Evolutionary conservation across 1,139 yeast species (phyloP).

Genomic region (Pichiaceae sp.): DNA sequence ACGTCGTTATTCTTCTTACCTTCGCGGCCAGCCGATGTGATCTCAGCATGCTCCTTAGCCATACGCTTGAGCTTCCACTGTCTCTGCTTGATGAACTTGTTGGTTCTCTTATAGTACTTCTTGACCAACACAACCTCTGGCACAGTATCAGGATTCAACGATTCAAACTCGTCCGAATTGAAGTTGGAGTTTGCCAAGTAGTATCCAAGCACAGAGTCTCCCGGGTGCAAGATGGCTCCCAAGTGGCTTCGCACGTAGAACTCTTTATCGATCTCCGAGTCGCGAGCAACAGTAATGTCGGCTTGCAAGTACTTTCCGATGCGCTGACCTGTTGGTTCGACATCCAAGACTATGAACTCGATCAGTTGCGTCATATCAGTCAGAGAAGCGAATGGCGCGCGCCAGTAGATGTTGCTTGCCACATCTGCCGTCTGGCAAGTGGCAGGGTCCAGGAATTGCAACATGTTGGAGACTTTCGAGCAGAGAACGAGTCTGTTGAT

Average conservation of each 20-base stretch:
- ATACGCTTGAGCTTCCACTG: conserved; percentile 95
- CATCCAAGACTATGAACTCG: conserved; percentile 90
- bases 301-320: conserved; percentile 81
- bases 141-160: conserved; percentile 47
- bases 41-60: conserved; percentile 91
- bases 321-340: conserved; percentile 83
- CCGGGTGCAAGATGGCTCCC: conserved; percentile 92
- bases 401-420: conserved; percentile 73
- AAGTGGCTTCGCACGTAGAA: conserved; percentile 81
- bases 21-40: conserved; percentile 40
- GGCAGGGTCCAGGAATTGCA: conserved; percentile 81
- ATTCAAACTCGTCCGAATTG: conserved; percentile 80
- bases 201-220: conserved; percentile 91
- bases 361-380: conserved; percentile 68
- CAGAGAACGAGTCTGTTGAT: conserved; percentile 80
- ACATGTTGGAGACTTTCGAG: conserved; percentile 67
- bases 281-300: conserved; percentile 82
- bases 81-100: conserved; percentile 71
- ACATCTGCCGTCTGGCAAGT: conserved; percentile 79
- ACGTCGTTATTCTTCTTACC: conserved; percentile 66
- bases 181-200: conserved; percentile 76
- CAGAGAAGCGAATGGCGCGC: conserved; percentile 73
- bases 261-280: conserved; percentile 73
- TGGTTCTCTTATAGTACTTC: conserved; percentile 81
- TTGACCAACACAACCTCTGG: conserved; percentile 93